These are phyloP conservation scores for Lithohypha guttulata DNA, from an alignment of 2,329 filamentous ascomycete genomes.

Conservation along the genomic window DNA sequence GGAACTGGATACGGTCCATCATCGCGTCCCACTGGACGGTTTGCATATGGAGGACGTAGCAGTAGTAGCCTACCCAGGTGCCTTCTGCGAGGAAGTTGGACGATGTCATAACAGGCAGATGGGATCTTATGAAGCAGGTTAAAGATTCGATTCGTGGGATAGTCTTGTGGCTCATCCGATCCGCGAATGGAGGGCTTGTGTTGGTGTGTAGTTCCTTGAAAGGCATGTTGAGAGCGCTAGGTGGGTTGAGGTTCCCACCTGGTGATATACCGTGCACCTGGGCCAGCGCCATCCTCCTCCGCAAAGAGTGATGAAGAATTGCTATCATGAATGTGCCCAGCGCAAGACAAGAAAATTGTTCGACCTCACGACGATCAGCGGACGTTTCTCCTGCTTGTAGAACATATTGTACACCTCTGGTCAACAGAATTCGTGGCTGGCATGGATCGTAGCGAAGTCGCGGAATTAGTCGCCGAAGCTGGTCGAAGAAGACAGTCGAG, in stretches of 20 bases:
- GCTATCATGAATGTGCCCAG: not conserved
- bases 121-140: not conserved
- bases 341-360: not conserved
- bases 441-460: no score
- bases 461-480: no score
- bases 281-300: no score
- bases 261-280: not conserved
- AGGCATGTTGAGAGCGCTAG: not conserved
- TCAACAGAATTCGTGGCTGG: no score
- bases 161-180: no score
- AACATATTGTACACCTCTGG: no score
- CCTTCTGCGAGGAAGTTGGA: not conserved
- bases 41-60: not conserved
- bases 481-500: no score
- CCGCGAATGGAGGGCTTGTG: no score
- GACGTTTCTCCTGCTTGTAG: no score
- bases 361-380: no score
- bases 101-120: not conserved
- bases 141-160: no score
- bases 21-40: not conserved
- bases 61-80: slow-evolving; percentile 4
- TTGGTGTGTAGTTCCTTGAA: not conserved
- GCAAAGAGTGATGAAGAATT: not conserved
- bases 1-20: slow-evolving; percentile 1
- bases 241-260: not conserved